These are phyloP conservation scores for Leccinum uliginosum DNA, from an alignment of 768 basidiomycete genomes.

Conservation along the genomic window DNA sequence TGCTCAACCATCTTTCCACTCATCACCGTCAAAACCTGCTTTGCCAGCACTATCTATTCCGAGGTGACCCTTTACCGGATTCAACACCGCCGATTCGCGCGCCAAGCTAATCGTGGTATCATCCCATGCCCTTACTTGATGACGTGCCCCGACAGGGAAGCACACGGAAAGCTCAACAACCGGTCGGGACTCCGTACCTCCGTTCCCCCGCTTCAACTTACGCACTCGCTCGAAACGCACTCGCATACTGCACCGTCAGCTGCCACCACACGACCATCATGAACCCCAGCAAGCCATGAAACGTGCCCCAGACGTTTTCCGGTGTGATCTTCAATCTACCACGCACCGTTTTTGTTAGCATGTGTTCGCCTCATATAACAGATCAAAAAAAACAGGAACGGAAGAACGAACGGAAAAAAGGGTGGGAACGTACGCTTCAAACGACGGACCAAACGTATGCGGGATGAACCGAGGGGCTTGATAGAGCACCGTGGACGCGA, in stretches of 20 bases:
- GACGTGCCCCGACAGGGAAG: background rate
- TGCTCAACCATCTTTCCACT: background rate
- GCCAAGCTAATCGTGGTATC: background rate
- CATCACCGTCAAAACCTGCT: background rate
- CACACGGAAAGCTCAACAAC: background rate
- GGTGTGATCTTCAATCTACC: conserved; percentile 51
- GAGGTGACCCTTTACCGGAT: background rate
- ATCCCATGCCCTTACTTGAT: background rate
- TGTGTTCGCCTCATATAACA: background rate
- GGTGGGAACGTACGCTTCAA: conserved; percentile 51
- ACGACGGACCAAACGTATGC: conserved; percentile 53
- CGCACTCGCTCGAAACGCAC: conserved; percentile 30
- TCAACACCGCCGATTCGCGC: background rate
- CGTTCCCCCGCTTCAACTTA: background rate
- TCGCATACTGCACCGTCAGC: conserved; percentile 52
- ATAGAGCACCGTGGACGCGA: conserved; percentile 69
- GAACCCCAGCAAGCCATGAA: conserved; percentile 69
- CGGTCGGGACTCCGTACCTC: background rate
- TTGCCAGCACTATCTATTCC: background rate
- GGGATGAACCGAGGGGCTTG: conserved; percentile 80
- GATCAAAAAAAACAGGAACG: too few relatives aligned
- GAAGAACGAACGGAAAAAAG: background rate
- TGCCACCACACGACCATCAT: conserved; percentile 84
- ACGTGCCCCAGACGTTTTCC: conserved; percentile 65
- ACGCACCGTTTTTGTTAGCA: background rate